A percentile compares a stretch with the other conserved stretches of the same genome.
Conservation (phyloP, 192 early-diverging fungal genomes). For the Tieghemiomyces parasiticus region DNA sequence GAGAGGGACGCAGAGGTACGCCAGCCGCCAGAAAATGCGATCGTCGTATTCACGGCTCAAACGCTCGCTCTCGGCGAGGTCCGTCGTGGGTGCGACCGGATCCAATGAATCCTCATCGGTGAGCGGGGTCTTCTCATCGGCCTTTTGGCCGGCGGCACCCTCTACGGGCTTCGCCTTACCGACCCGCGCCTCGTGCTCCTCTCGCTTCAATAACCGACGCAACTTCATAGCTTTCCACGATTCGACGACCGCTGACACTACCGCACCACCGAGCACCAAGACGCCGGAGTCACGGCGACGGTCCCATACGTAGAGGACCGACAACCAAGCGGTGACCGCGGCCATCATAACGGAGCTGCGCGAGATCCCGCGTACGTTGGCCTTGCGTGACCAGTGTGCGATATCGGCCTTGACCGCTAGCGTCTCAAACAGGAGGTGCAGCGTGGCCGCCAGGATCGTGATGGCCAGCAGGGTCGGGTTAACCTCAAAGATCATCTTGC, state of each 20-base stretch:
- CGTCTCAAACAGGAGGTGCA: conserved; percentile 38
- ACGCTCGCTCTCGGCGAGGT: not conserved
- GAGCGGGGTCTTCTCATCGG: too few relatives aligned
- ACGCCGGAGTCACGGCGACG: conserved; percentile 28
- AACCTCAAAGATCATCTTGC: conserved; percentile 35
- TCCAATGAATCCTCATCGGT: not conserved
- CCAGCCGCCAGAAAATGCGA: conserved; percentile 31
- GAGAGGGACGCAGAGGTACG: conserved; percentile 24
- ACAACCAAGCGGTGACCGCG: conserved; percentile 27
- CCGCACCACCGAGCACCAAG: conserved; percentile 27
- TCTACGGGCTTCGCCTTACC: not conserved
- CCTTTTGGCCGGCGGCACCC: too few relatives aligned
- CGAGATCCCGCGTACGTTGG: conserved; percentile 26
- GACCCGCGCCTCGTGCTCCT: not conserved
- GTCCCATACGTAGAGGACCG: conserved; percentile 34
- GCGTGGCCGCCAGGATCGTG: conserved; percentile 27
- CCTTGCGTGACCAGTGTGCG: conserved; percentile 29
- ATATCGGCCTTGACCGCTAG: conserved; percentile 41
- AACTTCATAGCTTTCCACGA: conserved; percentile 34
- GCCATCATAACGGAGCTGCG: conserved; percentile 31
- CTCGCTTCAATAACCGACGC: not conserved
- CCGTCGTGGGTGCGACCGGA: not conserved
- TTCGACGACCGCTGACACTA: conserved; percentile 28
- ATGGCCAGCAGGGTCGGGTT: conserved; percentile 36
- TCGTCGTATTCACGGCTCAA: conserved; percentile 23